Evolutionary conservation across 805 yeast species (phyloP), one percentile per base, ranked within the genome.

Genomic region (Ogataea haglerorum): DNA sequence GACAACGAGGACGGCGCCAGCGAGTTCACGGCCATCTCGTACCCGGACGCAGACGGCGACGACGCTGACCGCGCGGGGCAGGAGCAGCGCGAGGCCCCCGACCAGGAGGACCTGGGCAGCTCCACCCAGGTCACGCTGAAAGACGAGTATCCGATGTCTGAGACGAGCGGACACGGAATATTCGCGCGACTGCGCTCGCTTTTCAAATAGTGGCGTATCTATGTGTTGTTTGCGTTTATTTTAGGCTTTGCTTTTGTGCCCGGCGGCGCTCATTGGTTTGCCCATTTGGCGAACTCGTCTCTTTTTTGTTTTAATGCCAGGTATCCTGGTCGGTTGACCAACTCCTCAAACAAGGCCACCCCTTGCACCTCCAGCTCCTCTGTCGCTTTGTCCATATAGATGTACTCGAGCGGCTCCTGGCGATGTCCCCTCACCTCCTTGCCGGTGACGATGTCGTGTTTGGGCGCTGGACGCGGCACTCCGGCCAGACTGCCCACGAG

Each of bases 291-390:
- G 52, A 65, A 77, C 44, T 72, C 73, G 31, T 55, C 45, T 47
- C 88, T 65, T 55, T 69, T 72, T 10, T 56, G 46, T 1, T 45
- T 46, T 7, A 80, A 60, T 51, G 81, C 78, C 31, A 80, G 61
- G 50, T 76, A 82, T 6, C 67, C 71, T 3, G 75, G 65, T 40
- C 82, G 63, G 19, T 73, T 67, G 38, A 77, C 78, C 30, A 77
- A 60, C 10, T 61, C 56, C 34, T 70, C 75, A 50, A 63, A 78
- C 14, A 45, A 33, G 5, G 64, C 64, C 18, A 65, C 53, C 2
- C 82, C 84, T 19, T 71, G 53, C 23, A 61, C 56, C 46, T 81
- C 79, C 19, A 67, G 60, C 34, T 70, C 69, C 13, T 61, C 59
- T 31, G 75, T 70, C 7, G 82, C 78, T 38, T 73, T 64, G 43